Evolutionary conservation across 306 rosid species (phyloP).

Genomic region (Vigna nakashimae): DNA sequence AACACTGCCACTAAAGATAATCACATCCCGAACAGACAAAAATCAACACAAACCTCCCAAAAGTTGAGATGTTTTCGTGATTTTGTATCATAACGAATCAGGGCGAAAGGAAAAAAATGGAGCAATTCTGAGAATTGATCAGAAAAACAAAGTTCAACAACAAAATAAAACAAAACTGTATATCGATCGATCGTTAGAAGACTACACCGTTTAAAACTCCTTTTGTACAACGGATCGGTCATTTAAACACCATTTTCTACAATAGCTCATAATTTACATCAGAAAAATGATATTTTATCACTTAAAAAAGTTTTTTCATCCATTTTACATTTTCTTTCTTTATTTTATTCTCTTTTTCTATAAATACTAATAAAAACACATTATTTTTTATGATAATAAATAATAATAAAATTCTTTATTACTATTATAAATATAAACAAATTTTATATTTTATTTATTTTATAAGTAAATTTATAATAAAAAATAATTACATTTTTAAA

Average conservation of each 20-base stretch:
- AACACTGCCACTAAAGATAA: neutral
- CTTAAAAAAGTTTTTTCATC: too few relatives aligned
- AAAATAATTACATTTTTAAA: too few relatives aligned
- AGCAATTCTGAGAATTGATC: constrained; percentile 1
- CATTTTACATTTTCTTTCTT: too few relatives aligned
- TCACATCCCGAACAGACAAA: constrained; percentile 18
- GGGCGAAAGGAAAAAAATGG: neutral
- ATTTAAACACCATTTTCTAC: neutral
- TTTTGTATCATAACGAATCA: constrained; percentile 40
- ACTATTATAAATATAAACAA: too few relatives aligned
- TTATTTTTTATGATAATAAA: too few relatives aligned
- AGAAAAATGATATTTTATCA: too few relatives aligned
- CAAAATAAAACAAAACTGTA: constrained; percentile 28
- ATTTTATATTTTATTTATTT: too few relatives aligned
- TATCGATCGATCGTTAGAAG: constrained; percentile 44
- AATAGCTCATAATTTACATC: constrained; percentile 7
- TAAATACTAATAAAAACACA: too few relatives aligned
- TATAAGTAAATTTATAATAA: too few relatives aligned
- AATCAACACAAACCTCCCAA: neutral
- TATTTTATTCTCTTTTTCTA: too few relatives aligned
- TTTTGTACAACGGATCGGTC: neutral
- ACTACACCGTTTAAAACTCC: neutral
- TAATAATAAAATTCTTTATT: too few relatives aligned
- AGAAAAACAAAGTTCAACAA: constrained; percentile 35
- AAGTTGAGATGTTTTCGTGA: constrained; percentile 10